Evolutionary conservation across 1,284 basidiomycete genomes (phyloP).

Genomic region (Golubevia pallescens): DNA sequence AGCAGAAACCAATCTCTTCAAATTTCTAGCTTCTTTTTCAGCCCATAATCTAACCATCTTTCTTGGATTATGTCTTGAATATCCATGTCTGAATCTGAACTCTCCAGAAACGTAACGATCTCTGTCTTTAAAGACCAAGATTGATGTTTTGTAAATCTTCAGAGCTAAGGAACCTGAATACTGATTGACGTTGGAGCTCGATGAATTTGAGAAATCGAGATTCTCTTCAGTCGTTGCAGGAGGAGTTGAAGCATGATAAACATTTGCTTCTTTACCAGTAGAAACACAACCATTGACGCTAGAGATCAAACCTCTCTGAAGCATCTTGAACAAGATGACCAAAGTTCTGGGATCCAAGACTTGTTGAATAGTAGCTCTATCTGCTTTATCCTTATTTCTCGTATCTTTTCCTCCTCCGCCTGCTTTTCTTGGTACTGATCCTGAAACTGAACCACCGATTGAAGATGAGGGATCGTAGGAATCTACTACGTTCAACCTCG

Average conservation of each 20-base stretch:
- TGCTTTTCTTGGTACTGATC: constrained; percentile 52
- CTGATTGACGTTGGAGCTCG: neutral
- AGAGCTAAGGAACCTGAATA: constrained; percentile 69
- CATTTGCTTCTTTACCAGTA: constrained; percentile 62
- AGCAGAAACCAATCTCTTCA: constrained; percentile 80
- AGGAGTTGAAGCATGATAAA: constrained; percentile 54
- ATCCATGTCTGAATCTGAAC: constrained; percentile 89
- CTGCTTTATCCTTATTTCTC: constrained; percentile 58
- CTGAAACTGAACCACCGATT: constrained; percentile 48
- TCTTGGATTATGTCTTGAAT: constrained; percentile 88
- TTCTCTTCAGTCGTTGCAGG: constrained; percentile 1
- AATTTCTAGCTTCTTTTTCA: constrained; percentile 97
- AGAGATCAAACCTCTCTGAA: constrained; percentile 44
- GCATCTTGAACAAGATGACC: constrained; percentile 61
- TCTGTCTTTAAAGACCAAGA: constrained; percentile 94
- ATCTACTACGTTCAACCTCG: constrained; percentile 39
- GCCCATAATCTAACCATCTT: constrained; percentile 99
- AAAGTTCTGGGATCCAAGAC: constrained; percentile 60
- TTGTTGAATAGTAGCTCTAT: constrained; percentile 58
- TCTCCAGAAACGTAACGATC: constrained; percentile 91
- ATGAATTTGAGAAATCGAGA: neutral
- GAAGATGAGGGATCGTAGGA: constrained; percentile 52
- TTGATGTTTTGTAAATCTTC: constrained; percentile 99
- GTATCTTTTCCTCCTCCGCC: constrained; percentile 31
- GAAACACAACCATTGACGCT: constrained; percentile 52